phyloP scores from a whole-genome alignment of 2,329 filamentous ascomycete species.

The Ophiostoma pallidulum region DNA sequence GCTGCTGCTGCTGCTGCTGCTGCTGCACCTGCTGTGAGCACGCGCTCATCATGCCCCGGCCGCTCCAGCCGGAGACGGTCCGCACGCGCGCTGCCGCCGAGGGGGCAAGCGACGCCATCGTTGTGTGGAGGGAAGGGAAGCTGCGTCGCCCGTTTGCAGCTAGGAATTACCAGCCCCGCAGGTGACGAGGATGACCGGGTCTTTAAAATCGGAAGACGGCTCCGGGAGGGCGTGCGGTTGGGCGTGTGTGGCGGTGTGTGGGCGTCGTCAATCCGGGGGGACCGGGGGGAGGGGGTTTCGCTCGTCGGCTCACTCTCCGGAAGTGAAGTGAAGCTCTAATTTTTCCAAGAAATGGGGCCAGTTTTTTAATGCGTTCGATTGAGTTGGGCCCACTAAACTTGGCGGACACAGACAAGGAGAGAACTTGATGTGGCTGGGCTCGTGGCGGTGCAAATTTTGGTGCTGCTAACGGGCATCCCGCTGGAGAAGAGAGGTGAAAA shows the following conservation, averaged over 20 bases:
- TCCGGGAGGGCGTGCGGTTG: not conserved
- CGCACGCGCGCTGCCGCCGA: slow-evolving; percentile 8
- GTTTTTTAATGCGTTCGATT: slow-evolving; percentile 6
- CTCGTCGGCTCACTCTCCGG: not conserved
- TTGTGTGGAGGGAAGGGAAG: not conserved
- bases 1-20: not conserved
- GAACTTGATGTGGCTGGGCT: not conserved
- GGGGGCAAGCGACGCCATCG: slow-evolving; percentile 10
- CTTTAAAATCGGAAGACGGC: too few species aligned
- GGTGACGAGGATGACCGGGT: too few species aligned
- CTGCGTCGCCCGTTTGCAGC: too few species aligned
- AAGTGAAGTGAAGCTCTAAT: not conserved
- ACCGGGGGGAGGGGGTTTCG: not conserved
- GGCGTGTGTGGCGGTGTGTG: too few species aligned
- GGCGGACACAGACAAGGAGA: not conserved
- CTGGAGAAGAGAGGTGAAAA: not conserved
- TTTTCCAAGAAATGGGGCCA: slow-evolving; percentile 3
- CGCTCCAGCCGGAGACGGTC: not conserved
- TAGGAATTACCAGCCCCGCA: too few species aligned
- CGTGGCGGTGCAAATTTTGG: slow-evolving; percentile 12
- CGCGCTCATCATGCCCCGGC: not conserved
- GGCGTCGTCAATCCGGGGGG: too few species aligned
- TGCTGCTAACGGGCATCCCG: too few species aligned
- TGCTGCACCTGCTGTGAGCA: slow-evolving; percentile 1
- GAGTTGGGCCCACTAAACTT: not conserved